These are phyloP conservation scores for Sungouiozyma ichnusensis DNA, from an alignment of 805 yeast species.

Conservation along the genomic window DNA sequence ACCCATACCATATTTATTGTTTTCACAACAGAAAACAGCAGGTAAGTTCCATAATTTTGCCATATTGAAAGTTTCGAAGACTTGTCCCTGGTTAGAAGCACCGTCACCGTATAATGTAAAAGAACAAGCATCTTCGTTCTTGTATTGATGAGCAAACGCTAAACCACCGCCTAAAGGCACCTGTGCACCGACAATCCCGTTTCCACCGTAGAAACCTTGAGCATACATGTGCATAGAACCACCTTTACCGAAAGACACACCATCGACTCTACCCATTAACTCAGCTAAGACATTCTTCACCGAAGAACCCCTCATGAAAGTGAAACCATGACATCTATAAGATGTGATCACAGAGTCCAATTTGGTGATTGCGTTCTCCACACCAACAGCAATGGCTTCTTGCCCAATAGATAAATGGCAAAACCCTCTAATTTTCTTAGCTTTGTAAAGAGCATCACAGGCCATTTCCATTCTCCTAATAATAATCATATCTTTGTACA, in stretches of 20 bases:
- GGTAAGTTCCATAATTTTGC: constrained; percentile 98
- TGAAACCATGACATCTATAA: constrained; percentile 98
- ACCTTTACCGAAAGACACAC: constrained; percentile 96
- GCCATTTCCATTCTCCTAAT: constrained; percentile 99
- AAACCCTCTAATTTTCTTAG: constrained; percentile 97
- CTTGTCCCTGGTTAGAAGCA: constrained; percentile 99
- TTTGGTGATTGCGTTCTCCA: constrained; percentile 82
- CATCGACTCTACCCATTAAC: constrained; percentile 91
- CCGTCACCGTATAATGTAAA: constrained; percentile 96
- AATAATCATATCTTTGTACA: constrained; percentile 93
- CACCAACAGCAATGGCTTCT: constrained; percentile 98
- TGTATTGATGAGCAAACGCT: constrained; percentile 96
- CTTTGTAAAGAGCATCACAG: constrained; percentile 94
- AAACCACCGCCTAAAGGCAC: constrained; percentile 97
- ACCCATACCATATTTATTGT: constrained; percentile 99
- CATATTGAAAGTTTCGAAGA: constrained; percentile 95
- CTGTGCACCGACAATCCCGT: constrained; percentile 99
- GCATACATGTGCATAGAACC: constrained; percentile 99
- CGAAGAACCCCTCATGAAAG: constrained; percentile 90
- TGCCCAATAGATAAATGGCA: constrained; percentile 98
- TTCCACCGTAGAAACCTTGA: constrained; percentile 95
- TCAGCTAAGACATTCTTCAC: constrained; percentile 88
- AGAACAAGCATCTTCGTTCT: constrained; percentile 67
- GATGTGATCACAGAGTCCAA: constrained; percentile 90
- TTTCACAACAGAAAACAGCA: constrained; percentile 90